Conservation (phyloP, 371 early-diverging fungal species). For the Saksenaea oblongispora region DNA sequence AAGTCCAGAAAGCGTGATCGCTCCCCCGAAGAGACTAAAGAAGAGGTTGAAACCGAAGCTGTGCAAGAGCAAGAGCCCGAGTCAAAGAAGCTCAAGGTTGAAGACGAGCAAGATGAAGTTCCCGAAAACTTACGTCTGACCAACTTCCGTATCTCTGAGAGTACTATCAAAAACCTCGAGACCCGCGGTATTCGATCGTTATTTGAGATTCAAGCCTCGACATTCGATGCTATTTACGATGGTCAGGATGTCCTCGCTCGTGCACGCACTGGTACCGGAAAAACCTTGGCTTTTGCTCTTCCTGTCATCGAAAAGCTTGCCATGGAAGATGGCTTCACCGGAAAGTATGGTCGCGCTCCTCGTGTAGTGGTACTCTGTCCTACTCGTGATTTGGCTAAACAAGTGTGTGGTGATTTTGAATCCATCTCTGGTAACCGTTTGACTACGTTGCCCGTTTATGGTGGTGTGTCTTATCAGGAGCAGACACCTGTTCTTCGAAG, state of each 20-base stretch:
- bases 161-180: constrained; percentile 64
- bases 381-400: constrained; percentile 97
- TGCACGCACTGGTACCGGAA: constrained; percentile 98
- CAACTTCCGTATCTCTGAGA: constrained; percentile 61
- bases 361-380: constrained; percentile 84
- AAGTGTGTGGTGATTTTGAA: constrained; percentile 79
- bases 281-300: constrained; percentile 89
- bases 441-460: constrained; percentile 69
- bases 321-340: constrained; percentile 42
- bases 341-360: constrained; percentile 67
- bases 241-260: constrained; percentile 93
- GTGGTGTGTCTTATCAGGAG: constrained; percentile 83
- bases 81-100: constrained; percentile 31
- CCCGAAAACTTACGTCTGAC: constrained; percentile 71
- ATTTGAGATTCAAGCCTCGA: constrained; percentile 93
- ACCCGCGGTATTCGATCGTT: constrained; percentile 76
- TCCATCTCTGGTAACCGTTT: constrained; percentile 63
- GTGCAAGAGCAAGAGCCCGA: constrained; percentile 27
- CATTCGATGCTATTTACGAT: constrained; percentile 78
- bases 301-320: constrained; percentile 84
- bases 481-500: constrained; percentile 79
- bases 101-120: constrained; percentile 46
- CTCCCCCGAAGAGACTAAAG: constrained; percentile 16
- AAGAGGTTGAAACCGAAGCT: constrained; percentile 24
- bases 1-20: constrained; percentile 17